These are phyloP conservation scores for Phalaenopsis aphrodite DNA, from an alignment of 106 monocot species.

Conservation along the genomic window DNA sequence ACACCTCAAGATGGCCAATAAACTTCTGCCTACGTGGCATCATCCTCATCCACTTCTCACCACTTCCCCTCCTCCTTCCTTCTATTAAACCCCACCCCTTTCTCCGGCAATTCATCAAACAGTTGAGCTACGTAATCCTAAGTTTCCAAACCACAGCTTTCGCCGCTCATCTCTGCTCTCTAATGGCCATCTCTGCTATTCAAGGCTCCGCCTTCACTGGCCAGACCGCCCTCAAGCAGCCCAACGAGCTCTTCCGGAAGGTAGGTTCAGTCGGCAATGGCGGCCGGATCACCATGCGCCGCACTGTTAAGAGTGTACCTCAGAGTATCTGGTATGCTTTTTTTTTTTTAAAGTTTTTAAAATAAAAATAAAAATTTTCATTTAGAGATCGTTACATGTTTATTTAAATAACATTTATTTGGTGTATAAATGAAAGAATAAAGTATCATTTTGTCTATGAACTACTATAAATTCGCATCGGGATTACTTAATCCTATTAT, in stretches of 20 bases:
- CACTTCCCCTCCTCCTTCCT: not conserved
- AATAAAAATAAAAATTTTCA: too few species aligned
- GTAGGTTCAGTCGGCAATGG: slow-evolving; percentile 29
- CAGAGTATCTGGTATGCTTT: slow-evolving; percentile 73
- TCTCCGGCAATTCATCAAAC: not conserved
- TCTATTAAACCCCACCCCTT: not conserved
- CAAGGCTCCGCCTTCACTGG: slow-evolving; percentile 60
- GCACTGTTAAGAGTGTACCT: slow-evolving; percentile 71
- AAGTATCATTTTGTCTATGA: too few species aligned
- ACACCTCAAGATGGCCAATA: slow-evolving; percentile 20
- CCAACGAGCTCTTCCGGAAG: slow-evolving; percentile 50
- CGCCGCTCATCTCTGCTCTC: not conserved
- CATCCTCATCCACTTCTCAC: slow-evolving; percentile 23
- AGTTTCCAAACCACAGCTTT: not conserved
- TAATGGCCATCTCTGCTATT: slow-evolving; percentile 69
- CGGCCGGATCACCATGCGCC: slow-evolving; percentile 83
- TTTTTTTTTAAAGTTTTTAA: too few species aligned
- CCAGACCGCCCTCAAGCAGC: slow-evolving; percentile 39
- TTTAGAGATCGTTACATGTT: too few species aligned
- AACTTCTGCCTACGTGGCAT: slow-evolving; percentile 23
- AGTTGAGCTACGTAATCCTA: not conserved
- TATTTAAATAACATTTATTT: too few species aligned
- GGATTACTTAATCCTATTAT: too few species aligned
- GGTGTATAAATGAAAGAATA: too few species aligned
- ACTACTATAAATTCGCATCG: too few species aligned